Conservation (phyloP, 805 yeast species). For the Lachancea waltii region DNA sequence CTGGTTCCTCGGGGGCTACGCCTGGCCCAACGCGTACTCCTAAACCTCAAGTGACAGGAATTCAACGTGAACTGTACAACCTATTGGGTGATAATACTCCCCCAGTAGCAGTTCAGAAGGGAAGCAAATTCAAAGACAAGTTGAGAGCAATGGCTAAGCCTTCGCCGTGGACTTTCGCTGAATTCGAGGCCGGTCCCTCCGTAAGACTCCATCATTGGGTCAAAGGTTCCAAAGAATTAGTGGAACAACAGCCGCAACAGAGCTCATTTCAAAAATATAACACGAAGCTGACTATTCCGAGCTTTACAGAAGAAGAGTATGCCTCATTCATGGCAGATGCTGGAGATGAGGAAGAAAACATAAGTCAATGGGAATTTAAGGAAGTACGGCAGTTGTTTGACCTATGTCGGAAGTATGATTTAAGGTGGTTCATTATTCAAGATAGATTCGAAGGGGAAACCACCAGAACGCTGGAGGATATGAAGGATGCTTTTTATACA, state of each 20-base stretch:
- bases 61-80: slow-evolving; percentile 84
- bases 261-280: slow-evolving; percentile 71
- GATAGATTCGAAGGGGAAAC: slow-evolving; percentile 45
- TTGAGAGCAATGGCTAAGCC: slow-evolving; percentile 56
- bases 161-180: slow-evolving; percentile 73
- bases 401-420: slow-evolving; percentile 47
- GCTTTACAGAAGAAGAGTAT: slow-evolving; percentile 57
- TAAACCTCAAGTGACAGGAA: slow-evolving; percentile 46
- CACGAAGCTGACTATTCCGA: slow-evolving; percentile 62
- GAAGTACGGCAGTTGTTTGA: slow-evolving; percentile 80
- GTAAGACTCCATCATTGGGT: slow-evolving; percentile 79
- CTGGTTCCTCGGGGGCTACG: slow-evolving; percentile 13
- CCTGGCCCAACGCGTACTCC: slow-evolving; percentile 13
- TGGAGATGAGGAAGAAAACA: neutral
- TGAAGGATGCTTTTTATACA: slow-evolving; percentile 74
- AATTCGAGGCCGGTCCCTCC: slow-evolving; percentile 53
- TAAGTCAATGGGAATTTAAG: slow-evolving; percentile 55
- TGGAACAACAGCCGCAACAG: slow-evolving; percentile 30
- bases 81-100: slow-evolving; percentile 90
- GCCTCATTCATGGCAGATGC: slow-evolving; percentile 42
- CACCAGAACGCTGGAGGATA: slow-evolving; percentile 60
- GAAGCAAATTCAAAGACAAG: slow-evolving; percentile 55
- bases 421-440: slow-evolving; percentile 57
- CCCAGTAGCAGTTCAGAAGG: slow-evolving; percentile 54
- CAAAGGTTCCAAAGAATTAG: slow-evolving; percentile 52